Base-by-base conservation (phyloP, 305 asterid species). In the Rubia peregrina region DNA sequence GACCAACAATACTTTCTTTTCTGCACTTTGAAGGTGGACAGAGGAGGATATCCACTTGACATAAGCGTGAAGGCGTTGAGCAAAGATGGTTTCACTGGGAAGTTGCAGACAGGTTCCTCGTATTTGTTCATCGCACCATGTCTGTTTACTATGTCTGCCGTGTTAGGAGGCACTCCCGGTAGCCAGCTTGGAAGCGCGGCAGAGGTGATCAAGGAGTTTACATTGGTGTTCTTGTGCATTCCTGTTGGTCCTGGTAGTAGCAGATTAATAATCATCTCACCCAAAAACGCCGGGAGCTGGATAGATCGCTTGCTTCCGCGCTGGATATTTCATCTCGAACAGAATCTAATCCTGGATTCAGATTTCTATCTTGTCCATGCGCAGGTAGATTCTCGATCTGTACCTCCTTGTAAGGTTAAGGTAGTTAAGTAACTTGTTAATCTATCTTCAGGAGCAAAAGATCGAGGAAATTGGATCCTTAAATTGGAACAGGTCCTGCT, bases 181-280 rank as follows among this genome's bases (percentile, higher is more conserved):
- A 30, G 36, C 36, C 36, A 30, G 36, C 36, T 1, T 30, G 36
- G 36, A 30, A 30, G 36, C 36, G 36, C 36, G 36, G 36, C 36
- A 30, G 36, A 30, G 36, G 36, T 30, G 36, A 30, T 30, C 53
- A 88, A 83, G 77, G 82, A 68, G 80, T 80, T 77, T 2, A 59
- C 83, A 53, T 83, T 89, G 74, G 83, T 83, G 68, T 93, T 93
- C 87, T 80, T 74, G 67, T 90, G 97, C 71, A 76, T 88, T 76
- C 98, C 98, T 26, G 98, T 93, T 59, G 81, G 96, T 81, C 97
- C 98, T 4, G 97, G 97, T 24, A 72, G 86, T 46, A 89, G 98
- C 91, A 88, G 98, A 77, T 36, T 93, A 76, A 91, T 93, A 79
- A 86, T 85, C 79, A 75, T 77, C 5, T 67, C 88, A 69, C 96